Conservation (phyloP, 768 basidiomycete species). For the Panus rudis region DNA sequence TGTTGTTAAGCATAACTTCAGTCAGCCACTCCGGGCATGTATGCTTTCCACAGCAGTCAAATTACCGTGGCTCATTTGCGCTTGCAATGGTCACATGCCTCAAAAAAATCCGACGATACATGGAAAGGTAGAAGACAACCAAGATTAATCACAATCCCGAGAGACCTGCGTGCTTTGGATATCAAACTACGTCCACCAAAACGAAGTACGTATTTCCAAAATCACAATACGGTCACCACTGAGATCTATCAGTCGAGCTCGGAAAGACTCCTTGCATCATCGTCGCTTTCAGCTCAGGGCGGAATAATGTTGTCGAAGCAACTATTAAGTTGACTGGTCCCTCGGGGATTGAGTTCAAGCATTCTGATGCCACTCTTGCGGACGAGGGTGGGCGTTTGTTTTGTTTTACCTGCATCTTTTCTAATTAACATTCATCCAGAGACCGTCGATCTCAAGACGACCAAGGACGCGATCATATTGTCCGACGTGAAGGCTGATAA, state of each 20-base stretch:
- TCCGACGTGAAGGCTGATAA: slow-evolving; percentile 40
- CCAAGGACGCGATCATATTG: slow-evolving; percentile 40
- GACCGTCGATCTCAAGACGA: slow-evolving; percentile 24
- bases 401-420: not conserved
- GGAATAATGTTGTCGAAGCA: slow-evolving; percentile 54
- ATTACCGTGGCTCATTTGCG: slow-evolving; percentile 55
- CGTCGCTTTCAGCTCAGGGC: slow-evolving; percentile 56
- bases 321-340: slow-evolving; percentile 49
- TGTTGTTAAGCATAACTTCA: slow-evolving; percentile 19
- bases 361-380: slow-evolving; percentile 32
- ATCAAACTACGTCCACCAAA: slow-evolving; percentile 55
- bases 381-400: slow-evolving; percentile 26
- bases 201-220: slow-evolving; percentile 14
- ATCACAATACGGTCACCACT: slow-evolving; percentile 8
- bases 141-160: slow-evolving; percentile 52
- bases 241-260: slow-evolving; percentile 47
- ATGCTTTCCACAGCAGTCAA: slow-evolving; percentile 61
- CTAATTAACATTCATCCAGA: slow-evolving; percentile 6
- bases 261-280: slow-evolving; percentile 49
- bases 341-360: slow-evolving; percentile 44
- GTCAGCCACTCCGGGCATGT: slow-evolving; percentile 68
- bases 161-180: slow-evolving; percentile 56
- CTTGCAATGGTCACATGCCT: slow-evolving; percentile 55
- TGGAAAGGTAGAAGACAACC: slow-evolving; percentile 26
- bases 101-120: slow-evolving; percentile 18